Percentiles rank a stretch among this genome's conserved stretches.
Conservation (phyloP, 768 basidiomycete genomes). For the Pholiota molesta region DNA sequence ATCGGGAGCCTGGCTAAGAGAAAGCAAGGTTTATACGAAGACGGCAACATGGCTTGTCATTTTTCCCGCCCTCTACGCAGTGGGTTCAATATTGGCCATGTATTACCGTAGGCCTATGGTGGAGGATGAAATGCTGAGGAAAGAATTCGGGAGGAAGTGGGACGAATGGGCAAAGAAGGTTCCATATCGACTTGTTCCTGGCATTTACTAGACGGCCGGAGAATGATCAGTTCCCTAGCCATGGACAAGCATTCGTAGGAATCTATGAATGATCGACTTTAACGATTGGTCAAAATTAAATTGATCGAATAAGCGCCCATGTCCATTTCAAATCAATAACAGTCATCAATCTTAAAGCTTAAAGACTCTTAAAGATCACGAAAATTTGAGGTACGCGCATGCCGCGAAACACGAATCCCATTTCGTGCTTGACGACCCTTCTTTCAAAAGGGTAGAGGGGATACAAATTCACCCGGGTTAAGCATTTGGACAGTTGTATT, state of each 20-base stretch:
- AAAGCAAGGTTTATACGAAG: conserved; percentile 1
- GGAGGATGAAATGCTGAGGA: conserved; percentile 11
- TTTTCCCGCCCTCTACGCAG: neutral
- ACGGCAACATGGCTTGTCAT: neutral
- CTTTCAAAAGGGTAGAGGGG: no score
- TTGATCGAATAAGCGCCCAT: no score
- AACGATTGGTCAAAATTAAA: no score
- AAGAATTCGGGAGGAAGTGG: conserved; percentile 14
- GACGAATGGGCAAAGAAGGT: conserved; percentile 14
- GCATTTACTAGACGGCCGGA: conserved; percentile 6
- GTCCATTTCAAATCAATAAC: no score
- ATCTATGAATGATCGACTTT: no score
- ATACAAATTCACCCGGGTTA: no score
- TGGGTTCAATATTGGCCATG: neutral
- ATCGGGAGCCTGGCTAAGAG: conserved; percentile 12
- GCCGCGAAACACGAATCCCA: no score
- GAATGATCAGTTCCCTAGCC: neutral
- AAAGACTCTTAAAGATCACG: no score
- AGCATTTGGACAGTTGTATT: no score
- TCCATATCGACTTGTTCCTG: conserved; percentile 10
- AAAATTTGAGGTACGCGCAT: no score
- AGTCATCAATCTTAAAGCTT: no score
- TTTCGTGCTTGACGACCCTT: no score
- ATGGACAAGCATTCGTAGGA: neutral
- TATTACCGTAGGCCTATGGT: neutral